Base-by-base conservation (phyloP, 352 stramenopile species). In the Pythium periplocum region DNA sequence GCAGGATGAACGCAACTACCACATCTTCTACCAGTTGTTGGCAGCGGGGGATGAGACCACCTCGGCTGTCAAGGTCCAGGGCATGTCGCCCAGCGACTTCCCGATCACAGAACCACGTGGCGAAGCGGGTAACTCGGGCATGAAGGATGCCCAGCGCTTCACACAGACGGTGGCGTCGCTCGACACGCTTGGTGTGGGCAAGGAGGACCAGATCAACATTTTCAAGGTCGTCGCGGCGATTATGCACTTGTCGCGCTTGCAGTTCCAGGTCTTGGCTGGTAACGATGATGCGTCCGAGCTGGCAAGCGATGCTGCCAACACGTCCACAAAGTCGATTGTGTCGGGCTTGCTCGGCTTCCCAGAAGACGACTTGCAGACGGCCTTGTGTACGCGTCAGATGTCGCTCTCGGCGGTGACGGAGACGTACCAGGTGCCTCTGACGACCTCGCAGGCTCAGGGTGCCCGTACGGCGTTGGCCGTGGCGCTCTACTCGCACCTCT, bases 1-100 rank as follows among this genome's bases (percentile, higher is more conserved):
- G n/a, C 51, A 87, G 45, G 89, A 88, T 10, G 96, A 99, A 68
- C 77, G 97, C 48, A 99, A 99, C 75, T 99, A 98, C 81, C 96
- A 99, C 72, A 97, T 99, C 50, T 99, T 99, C 66, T 99, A 99
- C 76, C 87, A 98, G 59, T 62, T 99, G 36, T 68, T 93, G 7
- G 78, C 81, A 11, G 73, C 79, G 1, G 64, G 68, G 0, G 73
- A 75, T 11, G 65, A 82, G 35, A 70, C 76, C 51, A 83, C 68
- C 6, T 51, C 69, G 30, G 73, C 80, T 35, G 72, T 92, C 6
- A 68, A 90, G 40, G 69, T 97, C n/a, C 66, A 74, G 4, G 75
- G 91, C 6, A 68, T 85, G 56, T 55, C 82, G 42, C 70, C 86
- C 11, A 74, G 80, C 36, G 78, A 95, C 44, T 98, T 96, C 59